Percentiles rank a stretch among this genome's conserved stretches.
Evolutionary conservation across 1,139 yeast species (phyloP).

Genomic region (Sugiyamaella japonica): DNA sequence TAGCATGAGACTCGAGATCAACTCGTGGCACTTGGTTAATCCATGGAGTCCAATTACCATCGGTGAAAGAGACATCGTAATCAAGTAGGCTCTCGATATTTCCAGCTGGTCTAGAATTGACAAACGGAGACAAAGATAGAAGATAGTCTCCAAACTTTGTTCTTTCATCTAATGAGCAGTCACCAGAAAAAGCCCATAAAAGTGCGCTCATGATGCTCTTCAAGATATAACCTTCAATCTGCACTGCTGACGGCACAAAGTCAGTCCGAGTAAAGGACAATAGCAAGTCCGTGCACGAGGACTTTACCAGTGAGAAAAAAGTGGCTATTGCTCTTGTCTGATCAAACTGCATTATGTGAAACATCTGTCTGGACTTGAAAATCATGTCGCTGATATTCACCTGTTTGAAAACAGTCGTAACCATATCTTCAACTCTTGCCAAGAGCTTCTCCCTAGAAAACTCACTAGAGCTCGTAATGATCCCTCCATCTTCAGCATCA

Average conservation of each 20-base stretch:
- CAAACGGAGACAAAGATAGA: constrained; percentile 32
- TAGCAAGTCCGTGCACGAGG: constrained; percentile 29
- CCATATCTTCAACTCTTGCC: constrained; percentile 16
- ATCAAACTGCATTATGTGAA: constrained; percentile 59
- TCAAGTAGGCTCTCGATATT: constrained; percentile 41
- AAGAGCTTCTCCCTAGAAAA: constrained; percentile 21
- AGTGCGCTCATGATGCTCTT: constrained; percentile 50
- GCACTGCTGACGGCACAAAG: constrained; percentile 33
- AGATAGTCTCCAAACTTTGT: constrained; percentile 45
- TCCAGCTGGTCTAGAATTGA: constrained; percentile 23
- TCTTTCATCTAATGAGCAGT: constrained; percentile 47
- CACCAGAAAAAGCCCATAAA: constrained; percentile 75
- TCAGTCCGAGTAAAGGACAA: constrained; percentile 20
- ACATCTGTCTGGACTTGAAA: constrained; percentile 31
- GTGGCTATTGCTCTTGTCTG: constrained; percentile 46
- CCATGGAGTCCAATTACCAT: constrained; percentile 54
- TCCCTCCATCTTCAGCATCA: constrained; percentile 38
- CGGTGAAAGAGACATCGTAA: constrained; percentile 48
- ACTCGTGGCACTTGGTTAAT: constrained; percentile 46
- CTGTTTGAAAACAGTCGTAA: constrained; percentile 23
- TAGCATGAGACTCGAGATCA: constrained; percentile 63
- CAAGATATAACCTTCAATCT: constrained; percentile 37
- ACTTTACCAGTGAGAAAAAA: constrained; percentile 37
- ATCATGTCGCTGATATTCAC: constrained; percentile 29
- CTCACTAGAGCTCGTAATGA: constrained; percentile 19